Evolutionary conservation across 306 rosid species (phyloP).

Genomic region (Cucumis sativus): Cucumber_9930_V3 NC_026656.2:6490501-6491000

Average conservation of each 20-base stretch:
- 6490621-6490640: constrained; percentile 94
- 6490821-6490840: constrained; percentile 60
- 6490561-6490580: constrained; percentile 89
- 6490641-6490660: constrained; percentile 89
- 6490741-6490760: constrained; percentile 85
- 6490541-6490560: constrained; percentile 91
- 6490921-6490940: constrained; percentile 7
- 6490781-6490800: constrained; percentile 65
- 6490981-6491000: constrained; percentile 38
- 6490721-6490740: constrained; percentile 86
- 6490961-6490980: background rate
- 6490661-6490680: constrained; percentile 89
- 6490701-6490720: constrained; percentile 96
- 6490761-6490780: constrained; percentile 51
- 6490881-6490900: constrained; percentile 93
- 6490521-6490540: constrained; percentile 54
- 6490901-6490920: constrained; percentile 47
- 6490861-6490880: constrained; percentile 90
- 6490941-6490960: background rate
- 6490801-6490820: constrained; percentile 81
- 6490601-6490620: constrained; percentile 50
- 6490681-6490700: constrained; percentile 94
- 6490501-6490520: constrained; percentile 29
- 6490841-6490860: constrained; percentile 84
- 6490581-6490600: constrained; percentile 97